Evolutionary conservation across 768 basidiomycete species (phyloP).

Genomic region (Mycena vulgaris): DNA sequence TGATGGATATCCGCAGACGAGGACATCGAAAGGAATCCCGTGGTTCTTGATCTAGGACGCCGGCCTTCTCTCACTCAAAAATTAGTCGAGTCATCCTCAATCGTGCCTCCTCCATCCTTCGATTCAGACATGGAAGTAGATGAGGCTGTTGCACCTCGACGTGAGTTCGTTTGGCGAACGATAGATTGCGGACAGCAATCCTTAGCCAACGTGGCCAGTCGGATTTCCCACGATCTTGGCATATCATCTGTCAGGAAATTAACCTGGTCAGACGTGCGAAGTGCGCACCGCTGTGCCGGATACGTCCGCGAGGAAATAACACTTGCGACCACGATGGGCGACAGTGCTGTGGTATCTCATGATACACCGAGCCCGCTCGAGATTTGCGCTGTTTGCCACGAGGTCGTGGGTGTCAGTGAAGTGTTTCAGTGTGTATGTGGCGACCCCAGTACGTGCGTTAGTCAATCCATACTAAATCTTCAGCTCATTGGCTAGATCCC

Average conservation of each 20-base stretch:
- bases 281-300: neutral
- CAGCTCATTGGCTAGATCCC: neutral
- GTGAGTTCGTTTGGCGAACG: conserved; percentile 12
- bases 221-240: neutral
- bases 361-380: conserved; percentile 6
- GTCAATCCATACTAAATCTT: neutral
- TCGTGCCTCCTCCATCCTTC: neutral
- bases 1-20: conserved; percentile 1
- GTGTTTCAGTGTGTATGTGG: neutral
- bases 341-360: neutral
- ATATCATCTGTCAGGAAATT: neutral
- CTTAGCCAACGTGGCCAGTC: neutral
- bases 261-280: neutral
- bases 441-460: neutral
- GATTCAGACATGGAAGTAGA: too few species aligned
- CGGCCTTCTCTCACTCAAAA: neutral
- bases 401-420: neutral
- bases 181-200: neutral
- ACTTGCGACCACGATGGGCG: neutral
- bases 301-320: conserved; percentile 8
- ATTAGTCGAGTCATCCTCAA: too few species aligned
- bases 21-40: conserved; percentile 5
- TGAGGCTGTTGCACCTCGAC: too few species aligned
- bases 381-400: conserved; percentile 7
- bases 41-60: neutral